Percentiles rank a stretch among this genome's conserved stretches.
These are phyloP conservation scores for Amanita exitialis DNA, from an alignment of 768 basidiomycete genomes.

Conservation along the genomic window DNA sequence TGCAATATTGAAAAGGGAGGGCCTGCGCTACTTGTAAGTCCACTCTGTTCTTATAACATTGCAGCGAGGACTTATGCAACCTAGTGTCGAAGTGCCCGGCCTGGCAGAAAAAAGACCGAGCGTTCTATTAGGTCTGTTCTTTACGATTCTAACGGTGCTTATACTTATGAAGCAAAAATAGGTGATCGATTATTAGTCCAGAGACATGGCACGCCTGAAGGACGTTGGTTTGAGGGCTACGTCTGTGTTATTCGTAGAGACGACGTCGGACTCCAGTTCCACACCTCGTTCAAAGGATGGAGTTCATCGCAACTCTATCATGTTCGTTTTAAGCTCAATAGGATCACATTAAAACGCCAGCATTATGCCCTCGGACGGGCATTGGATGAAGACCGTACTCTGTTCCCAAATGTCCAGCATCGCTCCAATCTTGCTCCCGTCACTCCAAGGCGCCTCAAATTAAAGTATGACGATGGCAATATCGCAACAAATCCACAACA, in stretches of 20 bases:
- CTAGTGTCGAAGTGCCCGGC: constrained; percentile 32
- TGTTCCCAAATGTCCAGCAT: constrained; percentile 31
- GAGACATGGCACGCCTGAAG: constrained; percentile 16
- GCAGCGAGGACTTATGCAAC: background rate
- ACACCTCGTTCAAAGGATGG: constrained; percentile 23
- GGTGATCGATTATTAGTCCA: constrained; percentile 40
- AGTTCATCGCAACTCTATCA: constrained; percentile 20
- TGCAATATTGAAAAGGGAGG: constrained; percentile 19
- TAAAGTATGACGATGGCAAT: constrained; percentile 19
- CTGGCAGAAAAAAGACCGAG: constrained; percentile 38
- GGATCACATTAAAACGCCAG: constrained; percentile 37
- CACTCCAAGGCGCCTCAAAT: constrained; percentile 1
- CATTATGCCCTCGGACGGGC: constrained; percentile 35
- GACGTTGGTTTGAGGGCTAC: constrained; percentile 38
- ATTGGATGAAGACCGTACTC: constrained; percentile 24
- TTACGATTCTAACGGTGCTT: background rate
- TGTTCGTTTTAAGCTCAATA: constrained; percentile 39
- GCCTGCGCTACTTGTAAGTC: constrained; percentile 30
- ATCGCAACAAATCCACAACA: constrained; percentile 34
- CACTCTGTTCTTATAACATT: background rate
- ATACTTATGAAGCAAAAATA: constrained; percentile 1
- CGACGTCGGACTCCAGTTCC: constrained; percentile 33
- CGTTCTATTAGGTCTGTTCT: constrained; percentile 31
- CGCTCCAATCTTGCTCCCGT: constrained; percentile 6
- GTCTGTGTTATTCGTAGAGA: constrained; percentile 33